A percentile compares a stretch with the other conserved stretches of the same genome.
Evolutionary conservation across 2,329 filamentous ascomycete genomes (phyloP).

Genomic region (Cadophora gregata): DNA sequence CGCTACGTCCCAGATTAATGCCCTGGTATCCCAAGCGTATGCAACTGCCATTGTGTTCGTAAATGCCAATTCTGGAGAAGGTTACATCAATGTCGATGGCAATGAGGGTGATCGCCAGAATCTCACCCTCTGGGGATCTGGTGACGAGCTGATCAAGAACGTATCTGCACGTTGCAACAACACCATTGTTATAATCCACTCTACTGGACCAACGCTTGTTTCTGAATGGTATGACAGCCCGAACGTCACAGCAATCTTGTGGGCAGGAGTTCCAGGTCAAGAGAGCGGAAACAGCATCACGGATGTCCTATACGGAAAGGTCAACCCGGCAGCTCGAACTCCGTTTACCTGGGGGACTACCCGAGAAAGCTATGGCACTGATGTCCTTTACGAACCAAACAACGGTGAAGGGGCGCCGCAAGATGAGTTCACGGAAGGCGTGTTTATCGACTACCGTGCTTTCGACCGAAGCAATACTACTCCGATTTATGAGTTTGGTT

Average conservation of each 20-base stretch:
- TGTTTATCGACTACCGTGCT: constrained; percentile 81
- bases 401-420: constrained; percentile 72
- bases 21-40: constrained; percentile 64
- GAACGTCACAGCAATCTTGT: constrained; percentile 85
- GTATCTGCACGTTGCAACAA: constrained; percentile 81
- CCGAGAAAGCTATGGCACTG: constrained; percentile 53
- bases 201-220: constrained; percentile 78
- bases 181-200: constrained; percentile 92
- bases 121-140: constrained; percentile 85
- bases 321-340: constrained; percentile 77
- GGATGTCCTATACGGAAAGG: constrained; percentile 82
- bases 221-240: constrained; percentile 75
- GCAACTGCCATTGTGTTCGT: constrained; percentile 85
- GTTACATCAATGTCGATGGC: constrained; percentile 80
- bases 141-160: constrained; percentile 80
- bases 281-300: constrained; percentile 81
- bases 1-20: constrained; percentile 69
- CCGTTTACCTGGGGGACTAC: constrained; percentile 81
- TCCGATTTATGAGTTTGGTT: constrained; percentile 82
- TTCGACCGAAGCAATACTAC: constrained; percentile 70
- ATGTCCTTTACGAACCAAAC: constrained; percentile 60
- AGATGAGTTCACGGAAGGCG: constrained; percentile 75
- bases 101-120: constrained; percentile 93
- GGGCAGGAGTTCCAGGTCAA: constrained; percentile 82
- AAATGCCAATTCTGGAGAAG: constrained; percentile 86